phyloP scores from a whole-genome alignment of 2,329 filamentous ascomycete species.

The Diaporthe destruens region DNA sequence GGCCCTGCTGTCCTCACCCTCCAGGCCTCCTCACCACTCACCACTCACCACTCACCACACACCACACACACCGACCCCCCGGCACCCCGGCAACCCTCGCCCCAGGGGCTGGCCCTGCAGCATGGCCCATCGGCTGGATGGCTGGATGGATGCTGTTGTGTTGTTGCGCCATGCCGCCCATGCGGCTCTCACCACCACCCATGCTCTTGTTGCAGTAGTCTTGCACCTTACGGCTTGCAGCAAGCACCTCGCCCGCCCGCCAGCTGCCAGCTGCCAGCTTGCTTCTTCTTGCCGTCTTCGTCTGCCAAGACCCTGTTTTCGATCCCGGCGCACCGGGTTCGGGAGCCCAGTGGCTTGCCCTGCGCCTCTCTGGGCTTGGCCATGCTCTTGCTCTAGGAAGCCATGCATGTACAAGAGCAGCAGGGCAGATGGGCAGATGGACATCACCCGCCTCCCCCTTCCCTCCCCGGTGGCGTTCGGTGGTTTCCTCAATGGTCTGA shows the following conservation, averaged over 20 bases:
- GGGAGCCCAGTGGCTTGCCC: conserved; percentile 28
- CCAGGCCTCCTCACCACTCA: not conserved
- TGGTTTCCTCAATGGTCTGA: conserved; percentile 21
- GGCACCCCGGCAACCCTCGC: too few relatives aligned
- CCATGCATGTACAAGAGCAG: not conserved
- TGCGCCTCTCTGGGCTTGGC: conserved; percentile 26
- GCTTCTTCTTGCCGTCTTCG: conserved; percentile 16
- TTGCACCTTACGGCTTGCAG: conserved; percentile 25
- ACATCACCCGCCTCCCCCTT: too few relatives aligned
- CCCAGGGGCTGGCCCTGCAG: not conserved
- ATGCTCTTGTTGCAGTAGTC: not conserved
- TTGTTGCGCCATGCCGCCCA: conserved; percentile 3
- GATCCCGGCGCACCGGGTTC: conserved; percentile 29
- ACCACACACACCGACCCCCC: not conserved
- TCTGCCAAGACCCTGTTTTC: conserved; percentile 1
- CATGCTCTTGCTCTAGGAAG: not conserved
- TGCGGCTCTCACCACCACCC: conserved; percentile 26
- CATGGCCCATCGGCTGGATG: not conserved
- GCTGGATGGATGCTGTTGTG: not conserved
- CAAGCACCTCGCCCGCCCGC: conserved; percentile 16
- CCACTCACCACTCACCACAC: not conserved
- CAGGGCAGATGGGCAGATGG: too few relatives aligned
- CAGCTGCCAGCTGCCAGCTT: conserved; percentile 11
- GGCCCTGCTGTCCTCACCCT: too few relatives aligned
- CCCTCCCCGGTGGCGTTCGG: conserved; percentile 37